Evolutionary conservation across 371 early-diverging fungal species (phyloP).

Genomic region (Synchytrium microbalum): DNA sequence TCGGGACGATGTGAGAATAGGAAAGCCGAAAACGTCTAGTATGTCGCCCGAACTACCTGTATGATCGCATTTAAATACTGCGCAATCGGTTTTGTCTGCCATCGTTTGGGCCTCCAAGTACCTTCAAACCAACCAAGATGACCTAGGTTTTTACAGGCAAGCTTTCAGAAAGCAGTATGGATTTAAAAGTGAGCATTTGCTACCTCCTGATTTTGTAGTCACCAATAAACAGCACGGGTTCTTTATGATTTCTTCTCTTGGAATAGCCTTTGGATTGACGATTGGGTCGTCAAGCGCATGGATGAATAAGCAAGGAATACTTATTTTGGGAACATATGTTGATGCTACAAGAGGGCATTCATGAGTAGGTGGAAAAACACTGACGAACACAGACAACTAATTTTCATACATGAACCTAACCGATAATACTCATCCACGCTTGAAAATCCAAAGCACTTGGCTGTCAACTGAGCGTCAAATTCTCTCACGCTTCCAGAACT

Average conservation of each 20-base stretch:
- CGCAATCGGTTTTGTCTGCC: conserved; percentile 30
- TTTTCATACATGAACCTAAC: conserved; percentile 64
- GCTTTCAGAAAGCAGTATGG: too few species aligned
- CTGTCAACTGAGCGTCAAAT: conserved; percentile 73
- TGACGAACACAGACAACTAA: too few species aligned
- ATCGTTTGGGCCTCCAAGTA: conserved; percentile 17
- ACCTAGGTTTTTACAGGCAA: too few species aligned
- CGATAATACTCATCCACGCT: conserved; percentile 82
- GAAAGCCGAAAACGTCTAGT: too few species aligned
- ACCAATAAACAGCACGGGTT: conserved; percentile 86
- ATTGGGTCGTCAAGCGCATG: conserved; percentile 88
- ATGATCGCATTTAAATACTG: conserved; percentile 29
- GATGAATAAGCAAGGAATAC: conserved; percentile 27
- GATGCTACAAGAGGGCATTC: too few species aligned
- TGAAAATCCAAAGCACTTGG: conserved; percentile 59
- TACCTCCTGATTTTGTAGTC: conserved; percentile 68
- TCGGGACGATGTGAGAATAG: too few species aligned
- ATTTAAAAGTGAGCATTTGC: too few species aligned
- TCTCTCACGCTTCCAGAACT: conserved; percentile 51
- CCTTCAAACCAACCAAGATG: conserved; percentile 91
- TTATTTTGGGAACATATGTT: conserved; percentile 57
- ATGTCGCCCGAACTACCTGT: too few species aligned
- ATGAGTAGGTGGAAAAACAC: too few species aligned
- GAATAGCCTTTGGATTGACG: conserved; percentile 59
- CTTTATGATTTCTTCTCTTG: conserved; percentile 55